A percentile compares a stretch with the other conserved stretches of the same genome.
Evolutionary conservation across 768 basidiomycete species (phyloP).

Genomic region (Calvatia gigantea): DNA sequence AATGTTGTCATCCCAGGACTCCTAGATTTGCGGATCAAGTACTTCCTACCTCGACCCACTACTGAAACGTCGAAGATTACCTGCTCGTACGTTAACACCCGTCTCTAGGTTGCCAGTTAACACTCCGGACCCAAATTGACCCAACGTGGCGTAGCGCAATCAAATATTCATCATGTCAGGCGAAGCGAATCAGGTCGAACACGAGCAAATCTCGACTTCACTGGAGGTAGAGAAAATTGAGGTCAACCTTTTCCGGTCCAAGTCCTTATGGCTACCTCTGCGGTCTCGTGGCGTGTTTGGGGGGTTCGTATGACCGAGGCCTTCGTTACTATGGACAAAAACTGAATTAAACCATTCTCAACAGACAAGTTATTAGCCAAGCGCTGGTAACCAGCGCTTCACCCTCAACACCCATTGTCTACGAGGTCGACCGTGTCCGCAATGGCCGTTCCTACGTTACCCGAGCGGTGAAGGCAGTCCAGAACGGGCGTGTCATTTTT

Average conservation of each 20-base stretch:
- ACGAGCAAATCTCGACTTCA: slow-evolving; percentile 65
- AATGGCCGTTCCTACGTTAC: slow-evolving; percentile 75
- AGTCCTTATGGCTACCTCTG: slow-evolving; percentile 61
- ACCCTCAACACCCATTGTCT: slow-evolving; percentile 68
- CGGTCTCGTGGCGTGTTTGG: slow-evolving; percentile 76
- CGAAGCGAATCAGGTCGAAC: slow-evolving; percentile 50
- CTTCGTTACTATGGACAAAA: background rate
- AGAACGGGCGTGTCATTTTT: slow-evolving; percentile 45
- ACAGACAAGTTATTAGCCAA: slow-evolving; percentile 79
- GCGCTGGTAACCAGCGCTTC: slow-evolving; percentile 77
- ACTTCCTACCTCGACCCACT: background rate
- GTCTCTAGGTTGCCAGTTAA: background rate
- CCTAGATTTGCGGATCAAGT: slow-evolving; percentile 7
- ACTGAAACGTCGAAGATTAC: background rate
- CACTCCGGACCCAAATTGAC: background rate
- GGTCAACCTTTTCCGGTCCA: slow-evolving; percentile 74
- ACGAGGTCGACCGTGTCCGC: slow-evolving; percentile 72
- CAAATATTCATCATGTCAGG: slow-evolving; percentile 20
- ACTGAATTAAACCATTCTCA: background rate
- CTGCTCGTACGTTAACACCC: background rate
- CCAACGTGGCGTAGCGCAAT: background rate
- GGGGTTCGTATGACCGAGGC: slow-evolving; percentile 40
- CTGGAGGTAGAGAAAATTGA: slow-evolving; percentile 80
- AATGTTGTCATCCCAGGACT: background rate
- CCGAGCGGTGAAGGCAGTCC: slow-evolving; percentile 57